Conservation (phyloP, 352 stramenopile species). For the Pythium grandisporangium region DNA sequence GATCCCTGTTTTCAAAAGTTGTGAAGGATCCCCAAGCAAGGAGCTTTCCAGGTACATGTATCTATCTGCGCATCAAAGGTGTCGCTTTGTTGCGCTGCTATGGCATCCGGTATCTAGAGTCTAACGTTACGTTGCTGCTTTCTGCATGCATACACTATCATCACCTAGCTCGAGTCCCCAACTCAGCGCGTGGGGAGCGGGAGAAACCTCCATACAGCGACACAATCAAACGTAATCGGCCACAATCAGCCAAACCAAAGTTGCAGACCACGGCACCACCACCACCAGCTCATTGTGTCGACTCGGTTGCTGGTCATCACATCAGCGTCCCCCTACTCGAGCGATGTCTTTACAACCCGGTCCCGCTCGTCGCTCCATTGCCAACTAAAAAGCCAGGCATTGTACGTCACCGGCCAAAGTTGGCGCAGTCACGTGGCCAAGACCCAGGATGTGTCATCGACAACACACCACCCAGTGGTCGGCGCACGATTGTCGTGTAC, state of each 20-base stretch:
- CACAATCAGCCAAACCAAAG: conserved; percentile 39
- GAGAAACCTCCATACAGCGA: not conserved
- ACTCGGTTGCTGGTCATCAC: conserved; percentile 7
- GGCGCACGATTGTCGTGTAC: conserved; percentile 12
- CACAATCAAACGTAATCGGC: conserved; percentile 6
- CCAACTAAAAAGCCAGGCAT: too few relatives aligned
- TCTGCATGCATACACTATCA: too few relatives aligned
- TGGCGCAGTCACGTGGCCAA: not conserved
- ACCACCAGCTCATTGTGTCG: not conserved
- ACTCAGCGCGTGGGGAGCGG: not conserved
- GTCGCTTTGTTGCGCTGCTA: too few relatives aligned
- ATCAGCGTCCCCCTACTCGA: conserved; percentile 27
- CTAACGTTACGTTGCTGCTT: too few relatives aligned
- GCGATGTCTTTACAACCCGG: conserved; percentile 19
- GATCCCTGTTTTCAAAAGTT: too few relatives aligned
- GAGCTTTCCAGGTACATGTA: too few relatives aligned
- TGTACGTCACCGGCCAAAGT: conserved; percentile 1
- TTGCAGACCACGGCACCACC: conserved; percentile 9
- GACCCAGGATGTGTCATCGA: not conserved
- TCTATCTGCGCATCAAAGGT: too few relatives aligned
- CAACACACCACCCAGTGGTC: too few relatives aligned
- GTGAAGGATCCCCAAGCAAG: too few relatives aligned
- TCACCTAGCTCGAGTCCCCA: too few relatives aligned
- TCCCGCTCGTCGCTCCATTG: conserved; percentile 7
- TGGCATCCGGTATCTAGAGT: too few relatives aligned